Evolutionary conservation across 1,284 basidiomycete species (phyloP).

Genomic region (Sporisorium sorghi): DNA sequence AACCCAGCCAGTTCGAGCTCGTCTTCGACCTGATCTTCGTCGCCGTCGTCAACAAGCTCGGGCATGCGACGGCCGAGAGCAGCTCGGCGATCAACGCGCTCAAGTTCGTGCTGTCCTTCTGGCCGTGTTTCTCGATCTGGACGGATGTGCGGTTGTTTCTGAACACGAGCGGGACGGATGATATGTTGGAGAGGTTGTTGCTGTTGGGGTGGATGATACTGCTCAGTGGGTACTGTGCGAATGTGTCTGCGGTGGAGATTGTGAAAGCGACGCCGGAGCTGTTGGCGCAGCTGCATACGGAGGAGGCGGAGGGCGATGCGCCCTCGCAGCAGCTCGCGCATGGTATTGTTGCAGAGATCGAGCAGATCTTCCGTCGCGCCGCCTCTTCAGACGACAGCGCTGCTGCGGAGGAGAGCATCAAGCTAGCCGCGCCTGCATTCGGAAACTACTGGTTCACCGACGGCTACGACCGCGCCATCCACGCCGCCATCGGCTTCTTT

Average conservation of each 20-base stretch:
- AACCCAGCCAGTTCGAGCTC: conserved; percentile 66
- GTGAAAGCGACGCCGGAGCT: conserved; percentile 37
- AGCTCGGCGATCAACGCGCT: conserved; percentile 62
- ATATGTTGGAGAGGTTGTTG: conserved; percentile 61
- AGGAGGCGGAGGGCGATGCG: conserved; percentile 21
- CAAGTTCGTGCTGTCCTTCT: conserved; percentile 67
- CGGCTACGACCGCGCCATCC: conserved; percentile 51
- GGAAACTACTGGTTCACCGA: conserved; percentile 56
- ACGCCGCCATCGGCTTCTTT: conserved; percentile 60
- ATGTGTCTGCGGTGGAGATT: conserved; percentile 56
- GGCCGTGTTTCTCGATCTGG: conserved; percentile 64
- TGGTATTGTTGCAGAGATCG: conserved; percentile 15
- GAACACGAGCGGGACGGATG: conserved; percentile 67
- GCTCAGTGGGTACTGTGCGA: conserved; percentile 65
- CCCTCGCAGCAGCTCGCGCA: conserved; percentile 15
- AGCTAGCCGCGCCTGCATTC: conserved; percentile 31
- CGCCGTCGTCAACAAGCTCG: conserved; percentile 56
- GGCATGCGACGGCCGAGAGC: conserved; percentile 60
- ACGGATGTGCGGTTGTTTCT: conserved; percentile 62
- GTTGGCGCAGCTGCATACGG: conserved; percentile 17
- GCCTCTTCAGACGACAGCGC: not conserved
- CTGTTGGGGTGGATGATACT: conserved; percentile 66
- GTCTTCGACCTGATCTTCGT: conserved; percentile 68
- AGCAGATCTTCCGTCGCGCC: conserved; percentile 26
- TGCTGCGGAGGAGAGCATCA: not conserved